A percentile compares a stretch with the other conserved stretches of the same genome.
These are phyloP conservation scores for Naegleria gruberi DNA, from an alignment of 208 protist genomes.

Conservation along the genomic window DNA sequence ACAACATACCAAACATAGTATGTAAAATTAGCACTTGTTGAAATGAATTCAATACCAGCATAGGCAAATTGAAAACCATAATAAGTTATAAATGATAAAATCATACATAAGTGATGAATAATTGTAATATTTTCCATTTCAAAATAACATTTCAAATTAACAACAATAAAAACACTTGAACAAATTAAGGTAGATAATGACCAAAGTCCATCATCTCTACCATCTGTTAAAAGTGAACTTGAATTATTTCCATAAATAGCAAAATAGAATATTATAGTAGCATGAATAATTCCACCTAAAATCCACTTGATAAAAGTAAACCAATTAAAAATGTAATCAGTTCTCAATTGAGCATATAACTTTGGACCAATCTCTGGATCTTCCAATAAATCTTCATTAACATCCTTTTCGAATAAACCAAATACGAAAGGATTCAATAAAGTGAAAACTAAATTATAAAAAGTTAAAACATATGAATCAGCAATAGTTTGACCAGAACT, in stretches of 20 bases:
- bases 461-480: slow-evolving; percentile 68
- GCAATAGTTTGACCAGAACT: slow-evolving; percentile 77
- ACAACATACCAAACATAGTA: not conserved
- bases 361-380: not conserved
- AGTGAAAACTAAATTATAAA: slow-evolving; percentile 77
- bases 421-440: slow-evolving; percentile 71
- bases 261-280: not conserved
- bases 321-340: not conserved
- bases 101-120: not conserved
- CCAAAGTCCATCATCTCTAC: not conserved
- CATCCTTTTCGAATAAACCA: slow-evolving; percentile 80
- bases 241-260: not conserved
- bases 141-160: not conserved
- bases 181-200: not conserved
- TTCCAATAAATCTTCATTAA: slow-evolving; percentile 50
- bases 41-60: no score
- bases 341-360: not conserved
- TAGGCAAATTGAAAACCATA: not conserved
- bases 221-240: not conserved
- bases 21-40: not conserved
- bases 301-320: not conserved
- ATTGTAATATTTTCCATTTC: not conserved
- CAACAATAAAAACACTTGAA: no score
- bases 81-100: not conserved
- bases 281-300: not conserved